These are phyloP conservation scores for Dothiorella sarmentorum DNA, from an alignment of 2,329 filamentous ascomycete genomes.

Conservation along the genomic window DNA sequence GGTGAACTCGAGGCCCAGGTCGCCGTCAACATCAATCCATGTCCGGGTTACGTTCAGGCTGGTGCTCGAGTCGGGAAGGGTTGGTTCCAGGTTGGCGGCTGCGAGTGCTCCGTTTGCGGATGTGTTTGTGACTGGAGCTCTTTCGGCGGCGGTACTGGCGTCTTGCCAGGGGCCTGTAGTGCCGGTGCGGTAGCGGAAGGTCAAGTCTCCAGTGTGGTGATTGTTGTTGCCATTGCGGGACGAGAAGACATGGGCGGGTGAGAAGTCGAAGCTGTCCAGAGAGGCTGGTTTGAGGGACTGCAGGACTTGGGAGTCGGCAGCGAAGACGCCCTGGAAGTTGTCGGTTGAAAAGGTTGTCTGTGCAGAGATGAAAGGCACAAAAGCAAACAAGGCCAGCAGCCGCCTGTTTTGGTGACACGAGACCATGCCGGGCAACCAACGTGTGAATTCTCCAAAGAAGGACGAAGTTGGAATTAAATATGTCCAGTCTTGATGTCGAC, in stretches of 20 bases:
- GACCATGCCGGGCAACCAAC: not conserved
- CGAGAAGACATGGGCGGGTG: slow-evolving; percentile 51
- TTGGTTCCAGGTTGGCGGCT: slow-evolving; percentile 42
- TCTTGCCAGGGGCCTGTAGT: slow-evolving; percentile 43
- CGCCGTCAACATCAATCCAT: slow-evolving; percentile 50
- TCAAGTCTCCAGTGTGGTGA: slow-evolving; percentile 59
- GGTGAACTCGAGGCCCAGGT: slow-evolving; percentile 53
- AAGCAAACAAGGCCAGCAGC: not conserved
- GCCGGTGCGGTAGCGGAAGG: slow-evolving; percentile 50
- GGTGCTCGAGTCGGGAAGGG: slow-evolving; percentile 36
- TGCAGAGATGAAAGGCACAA: not conserved
- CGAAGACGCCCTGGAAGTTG: not conserved
- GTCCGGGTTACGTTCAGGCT: slow-evolving; percentile 49
- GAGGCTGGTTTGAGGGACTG: slow-evolving; percentile 1
- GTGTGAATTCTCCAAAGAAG: not conserved
- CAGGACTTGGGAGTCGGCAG: slow-evolving; percentile 5
- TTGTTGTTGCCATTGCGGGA: slow-evolving; percentile 50
- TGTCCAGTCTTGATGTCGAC: not conserved
- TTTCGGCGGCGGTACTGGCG: slow-evolving; percentile 46
- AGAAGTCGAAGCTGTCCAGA: slow-evolving; percentile 49
- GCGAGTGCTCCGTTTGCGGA: slow-evolving; percentile 33
- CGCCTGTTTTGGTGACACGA: not conserved
- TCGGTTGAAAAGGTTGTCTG: slow-evolving; percentile 2
- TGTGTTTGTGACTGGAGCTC: slow-evolving; percentile 36
- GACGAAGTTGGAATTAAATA: not conserved